phyloP scores from a whole-genome alignment of 176 grass and related monocot genomes.

The Canna indica region DNA sequence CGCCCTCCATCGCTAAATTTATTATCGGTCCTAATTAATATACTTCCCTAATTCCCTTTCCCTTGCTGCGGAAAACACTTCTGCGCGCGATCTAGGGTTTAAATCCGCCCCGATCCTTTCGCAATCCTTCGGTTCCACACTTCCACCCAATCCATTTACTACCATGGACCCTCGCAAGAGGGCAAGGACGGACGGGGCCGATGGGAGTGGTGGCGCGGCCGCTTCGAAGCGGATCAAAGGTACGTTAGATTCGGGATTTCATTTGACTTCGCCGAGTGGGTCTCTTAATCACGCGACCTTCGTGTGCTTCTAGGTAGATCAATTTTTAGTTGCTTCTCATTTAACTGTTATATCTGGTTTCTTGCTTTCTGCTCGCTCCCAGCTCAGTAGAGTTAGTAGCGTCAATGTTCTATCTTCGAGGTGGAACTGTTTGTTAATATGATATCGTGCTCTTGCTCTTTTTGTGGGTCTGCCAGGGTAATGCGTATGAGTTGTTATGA shows the following conservation, averaged over 20 bases:
- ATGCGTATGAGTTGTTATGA: not conserved
- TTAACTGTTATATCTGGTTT: not conserved
- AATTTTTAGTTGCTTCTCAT: not conserved
- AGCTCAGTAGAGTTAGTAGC: not conserved
- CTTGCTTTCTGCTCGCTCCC: not conserved
- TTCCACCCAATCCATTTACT: not conserved
- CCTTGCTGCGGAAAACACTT: not conserved
- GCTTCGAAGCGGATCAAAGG: conserved; percentile 51
- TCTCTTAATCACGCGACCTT: not conserved
- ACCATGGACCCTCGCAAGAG: conserved; percentile 70
- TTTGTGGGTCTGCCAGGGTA: not conserved
- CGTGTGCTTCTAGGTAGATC: not conserved
- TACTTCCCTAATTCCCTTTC: not conserved
- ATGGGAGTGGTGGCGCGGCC: conserved; percentile 3
- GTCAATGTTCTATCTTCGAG: not conserved
- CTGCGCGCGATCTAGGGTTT: conserved; percentile 2
- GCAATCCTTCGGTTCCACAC: not conserved
- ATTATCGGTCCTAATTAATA: not conserved
- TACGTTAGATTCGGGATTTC: conserved; percentile 14
- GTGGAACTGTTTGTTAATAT: not conserved
- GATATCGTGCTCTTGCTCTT: not conserved
- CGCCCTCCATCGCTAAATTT: not conserved
- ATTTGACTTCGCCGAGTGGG: not conserved
- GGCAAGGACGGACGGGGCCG: conserved; percentile 26
- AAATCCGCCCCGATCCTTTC: not conserved